A percentile compares a stretch with the other conserved stretches of the same genome.
Conservation (phyloP, 768 basidiomycete genomes). For the Hygrocybe punicea region DNA sequence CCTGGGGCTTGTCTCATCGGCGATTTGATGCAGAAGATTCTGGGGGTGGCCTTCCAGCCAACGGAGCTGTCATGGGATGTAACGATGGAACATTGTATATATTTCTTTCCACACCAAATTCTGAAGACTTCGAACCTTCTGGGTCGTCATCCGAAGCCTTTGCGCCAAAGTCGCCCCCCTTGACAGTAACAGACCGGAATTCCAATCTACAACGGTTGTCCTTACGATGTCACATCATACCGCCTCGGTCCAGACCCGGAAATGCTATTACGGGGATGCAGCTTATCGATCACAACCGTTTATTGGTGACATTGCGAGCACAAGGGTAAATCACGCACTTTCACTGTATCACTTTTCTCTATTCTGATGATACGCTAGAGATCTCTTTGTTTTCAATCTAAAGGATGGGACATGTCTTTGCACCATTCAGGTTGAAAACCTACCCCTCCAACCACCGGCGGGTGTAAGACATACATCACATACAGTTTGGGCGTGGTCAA, state of each 20-base stretch:
- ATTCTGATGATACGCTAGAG: conserved; percentile 33
- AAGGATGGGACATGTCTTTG: conserved; percentile 46
- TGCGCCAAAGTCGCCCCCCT: too few species aligned
- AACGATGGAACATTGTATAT: conserved; percentile 46
- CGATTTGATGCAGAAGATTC: neutral
- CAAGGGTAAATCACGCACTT: conserved; percentile 51
- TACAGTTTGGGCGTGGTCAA: conserved; percentile 45
- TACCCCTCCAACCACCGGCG: conserved; percentile 22
- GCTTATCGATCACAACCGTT: conserved; percentile 39
- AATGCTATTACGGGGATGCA: conserved; percentile 47
- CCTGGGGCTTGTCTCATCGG: conserved; percentile 22
- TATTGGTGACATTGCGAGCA: conserved; percentile 56
- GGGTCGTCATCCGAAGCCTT: conserved; percentile 15
- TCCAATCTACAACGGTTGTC: conserved; percentile 28
- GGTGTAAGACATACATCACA: conserved; percentile 36
- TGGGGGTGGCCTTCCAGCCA: conserved; percentile 10
- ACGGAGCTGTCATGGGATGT: conserved; percentile 39
- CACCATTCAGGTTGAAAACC: conserved; percentile 29
- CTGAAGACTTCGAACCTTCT: too few species aligned
- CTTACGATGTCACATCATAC: conserved; percentile 46
- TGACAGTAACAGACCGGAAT: too few species aligned
- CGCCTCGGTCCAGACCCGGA: conserved; percentile 40
- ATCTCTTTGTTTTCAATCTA: conserved; percentile 51
- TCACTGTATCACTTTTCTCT: neutral
- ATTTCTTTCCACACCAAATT: conserved; percentile 34